Evolutionary conservation across 2,329 filamentous ascomycete species (phyloP), one percentile per base, ranked within the genome.

Genomic region (Hypoxylon sp.): DNA sequence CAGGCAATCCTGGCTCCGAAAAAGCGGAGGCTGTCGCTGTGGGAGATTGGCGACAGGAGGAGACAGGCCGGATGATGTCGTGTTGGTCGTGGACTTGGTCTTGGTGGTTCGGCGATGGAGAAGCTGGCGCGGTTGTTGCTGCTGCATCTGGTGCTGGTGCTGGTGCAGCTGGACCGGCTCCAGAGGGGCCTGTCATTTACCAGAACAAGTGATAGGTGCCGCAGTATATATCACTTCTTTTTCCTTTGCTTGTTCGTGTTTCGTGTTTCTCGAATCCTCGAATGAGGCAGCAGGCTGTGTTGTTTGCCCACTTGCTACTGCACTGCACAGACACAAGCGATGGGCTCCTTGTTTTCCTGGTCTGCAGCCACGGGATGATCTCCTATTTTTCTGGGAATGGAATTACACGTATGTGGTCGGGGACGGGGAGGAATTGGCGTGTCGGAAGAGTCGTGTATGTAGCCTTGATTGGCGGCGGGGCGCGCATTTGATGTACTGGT

Each of bases 171-270:
- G 66, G 65, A 56, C 72, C 72, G 66, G 65, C 69, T 67, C 67
- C 71, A 69, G 67, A 68, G 73, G 72, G 68, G 59, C 71, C 73
- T 69, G 74, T 75, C 74, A 75, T 75, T 75, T 75, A 75, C 70
- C 60, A 46, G 31, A 65, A 56, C 59, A 56, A 39, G 60, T 64
- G 56, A 60, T 62, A 54, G 53, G 57, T 24, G 21, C 13, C 37
- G 42, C 44, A 6, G 42, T 65, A 65, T 65, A 60, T 58, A 58
- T 70, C 61, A 63, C 61, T 63, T 57, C 10, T 44, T 47, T 39
- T 58, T 37, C 37, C 48, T 44, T 35, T 35, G 15, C 21, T 31
- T 29, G 19, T 47, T 54, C 24, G 46, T 27, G 44, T 52, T 46
- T 62, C 48, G 46, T 17, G 53, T 53, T 53, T 31, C 46, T 53